These are phyloP conservation scores for Leishmania tarentolae DNA, from an alignment of 208 protist species.

Conservation along the genomic window DNA sequence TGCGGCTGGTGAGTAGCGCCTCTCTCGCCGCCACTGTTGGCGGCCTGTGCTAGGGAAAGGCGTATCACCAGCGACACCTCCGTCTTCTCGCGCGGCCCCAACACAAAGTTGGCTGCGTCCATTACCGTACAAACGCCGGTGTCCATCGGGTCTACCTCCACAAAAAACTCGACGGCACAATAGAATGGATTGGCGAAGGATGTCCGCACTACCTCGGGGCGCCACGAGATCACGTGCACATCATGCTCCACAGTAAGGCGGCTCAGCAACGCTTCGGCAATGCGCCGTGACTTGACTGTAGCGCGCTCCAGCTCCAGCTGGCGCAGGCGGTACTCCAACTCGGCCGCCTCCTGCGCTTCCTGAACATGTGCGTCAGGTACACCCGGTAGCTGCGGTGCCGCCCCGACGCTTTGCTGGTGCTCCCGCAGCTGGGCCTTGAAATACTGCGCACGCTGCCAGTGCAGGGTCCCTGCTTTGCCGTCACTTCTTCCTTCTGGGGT, in stretches of 20 bases:
- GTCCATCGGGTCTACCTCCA: conserved; percentile 50
- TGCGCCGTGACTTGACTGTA: conserved; percentile 67
- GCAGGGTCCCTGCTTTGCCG: conserved; percentile 24
- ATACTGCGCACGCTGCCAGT: conserved; percentile 70
- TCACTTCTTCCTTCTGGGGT: background rate
- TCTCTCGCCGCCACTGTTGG: background rate
- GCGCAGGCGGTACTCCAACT: conserved; percentile 78
- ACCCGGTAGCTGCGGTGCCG: conserved; percentile 38
- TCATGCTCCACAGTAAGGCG: conserved; percentile 72
- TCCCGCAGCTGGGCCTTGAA: conserved; percentile 52
- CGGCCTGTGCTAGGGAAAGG: conserved; percentile 19
- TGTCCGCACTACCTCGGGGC: conserved; percentile 60
- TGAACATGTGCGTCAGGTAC: conserved; percentile 59
- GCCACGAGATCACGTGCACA: conserved; percentile 58
- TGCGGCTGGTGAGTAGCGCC: background rate
- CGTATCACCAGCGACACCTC: conserved; percentile 62
- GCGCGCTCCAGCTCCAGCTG: conserved; percentile 82
- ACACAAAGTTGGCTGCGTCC: conserved; percentile 43
- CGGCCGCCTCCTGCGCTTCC: conserved; percentile 38
- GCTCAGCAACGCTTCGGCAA: conserved; percentile 70
- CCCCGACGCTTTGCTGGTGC: conserved; percentile 20
- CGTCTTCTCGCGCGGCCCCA: conserved; percentile 66
- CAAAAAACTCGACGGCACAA: conserved; percentile 65
- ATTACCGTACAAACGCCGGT: conserved; percentile 45
- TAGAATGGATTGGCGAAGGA: conserved; percentile 74